phyloP scores from a whole-genome alignment of 2,329 filamentous ascomycete genomes.

The Neodidymelliopsis sp. region DNA sequence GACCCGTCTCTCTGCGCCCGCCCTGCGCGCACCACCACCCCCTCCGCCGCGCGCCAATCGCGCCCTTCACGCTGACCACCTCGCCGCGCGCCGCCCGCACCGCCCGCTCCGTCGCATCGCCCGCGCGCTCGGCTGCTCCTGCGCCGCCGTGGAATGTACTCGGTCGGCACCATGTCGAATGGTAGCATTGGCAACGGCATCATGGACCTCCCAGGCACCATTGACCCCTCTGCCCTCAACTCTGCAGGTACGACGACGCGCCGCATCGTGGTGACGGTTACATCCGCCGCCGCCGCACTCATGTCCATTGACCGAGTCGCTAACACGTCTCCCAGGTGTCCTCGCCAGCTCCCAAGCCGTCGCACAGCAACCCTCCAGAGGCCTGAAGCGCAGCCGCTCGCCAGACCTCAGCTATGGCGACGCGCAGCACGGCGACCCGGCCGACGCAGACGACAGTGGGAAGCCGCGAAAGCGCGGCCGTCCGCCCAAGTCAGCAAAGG shows the following conservation, averaged over 20 bases:
- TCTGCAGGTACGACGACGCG: conserved; percentile 42
- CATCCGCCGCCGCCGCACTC: conserved; percentile 41
- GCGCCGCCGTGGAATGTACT: conserved; percentile 51
- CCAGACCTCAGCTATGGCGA: conserved; percentile 49
- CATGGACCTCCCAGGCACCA: conserved; percentile 52
- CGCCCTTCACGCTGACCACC: conserved; percentile 2
- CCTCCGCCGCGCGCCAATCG: conserved; percentile 13
- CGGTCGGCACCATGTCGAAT: conserved; percentile 50
- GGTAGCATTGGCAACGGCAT: conserved; percentile 50
- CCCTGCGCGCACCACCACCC: conserved; percentile 26
- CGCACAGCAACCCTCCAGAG: conserved; percentile 46
- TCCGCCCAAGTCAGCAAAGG: conserved; percentile 66
- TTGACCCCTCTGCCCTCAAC: conserved; percentile 51
- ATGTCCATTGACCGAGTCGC: conserved; percentile 22
- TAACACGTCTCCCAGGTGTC: conserved; percentile 38
- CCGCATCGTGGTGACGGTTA: conserved; percentile 28
- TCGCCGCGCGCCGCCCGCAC: conserved; percentile 15
- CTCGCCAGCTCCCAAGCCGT: conserved; percentile 41
- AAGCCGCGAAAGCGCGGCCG: conserved; percentile 58
- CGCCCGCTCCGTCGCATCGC: conserved; percentile 36
- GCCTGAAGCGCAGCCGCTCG: conserved; percentile 53
- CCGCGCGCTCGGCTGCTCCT: conserved; percentile 43
- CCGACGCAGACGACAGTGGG: conserved; percentile 36
- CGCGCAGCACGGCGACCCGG: conserved; percentile 35
- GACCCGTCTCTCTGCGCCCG: conserved; percentile 24